Percentiles rank a stretch among this genome's conserved stretches.
phyloP scores from a whole-genome alignment of 228 moss, liverwort and hornwort genomes.

The Sphagnum fallax region DNA sequence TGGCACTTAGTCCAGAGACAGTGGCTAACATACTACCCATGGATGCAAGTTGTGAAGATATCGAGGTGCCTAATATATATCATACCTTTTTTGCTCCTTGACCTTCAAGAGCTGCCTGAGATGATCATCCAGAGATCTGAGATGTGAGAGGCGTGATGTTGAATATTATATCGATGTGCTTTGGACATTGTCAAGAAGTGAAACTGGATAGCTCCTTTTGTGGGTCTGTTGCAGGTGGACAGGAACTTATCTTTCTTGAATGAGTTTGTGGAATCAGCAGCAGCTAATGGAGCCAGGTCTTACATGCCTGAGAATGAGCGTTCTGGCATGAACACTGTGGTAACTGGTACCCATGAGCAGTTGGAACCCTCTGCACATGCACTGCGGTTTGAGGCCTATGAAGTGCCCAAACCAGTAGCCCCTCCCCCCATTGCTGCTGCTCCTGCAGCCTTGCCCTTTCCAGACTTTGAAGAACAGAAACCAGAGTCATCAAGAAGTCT shows the following conservation, averaged over 20 bases:
- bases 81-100: not conserved
- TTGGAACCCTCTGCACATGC: conserved; percentile 39
- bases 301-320: conserved; percentile 69
- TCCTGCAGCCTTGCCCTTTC: conserved; percentile 27
- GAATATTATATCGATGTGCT: too few species aligned
- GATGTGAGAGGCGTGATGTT: not conserved
- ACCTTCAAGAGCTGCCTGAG: not conserved
- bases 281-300: conserved; percentile 64
- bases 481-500: conserved; percentile 38
- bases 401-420: conserved; percentile 37
- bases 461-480: conserved; percentile 45
- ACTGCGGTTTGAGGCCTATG: conserved; percentile 89
- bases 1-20: conserved; percentile 51
- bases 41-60: conserved; percentile 90
- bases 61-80: conserved; percentile 39
- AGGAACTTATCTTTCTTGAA: conserved; percentile 59
- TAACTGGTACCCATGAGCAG: conserved; percentile 12
- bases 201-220: not conserved
- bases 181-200: too few species aligned
- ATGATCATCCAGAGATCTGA: not conserved
- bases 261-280: conserved; percentile 64
- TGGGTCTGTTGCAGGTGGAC: conserved; percentile 45
- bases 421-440: conserved; percentile 16
- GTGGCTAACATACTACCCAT: conserved; percentile 62
- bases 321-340: conserved; percentile 33